Conservation (phyloP, 2,329 filamentous ascomycete species). For the Alternaria infectoria region DNA sequence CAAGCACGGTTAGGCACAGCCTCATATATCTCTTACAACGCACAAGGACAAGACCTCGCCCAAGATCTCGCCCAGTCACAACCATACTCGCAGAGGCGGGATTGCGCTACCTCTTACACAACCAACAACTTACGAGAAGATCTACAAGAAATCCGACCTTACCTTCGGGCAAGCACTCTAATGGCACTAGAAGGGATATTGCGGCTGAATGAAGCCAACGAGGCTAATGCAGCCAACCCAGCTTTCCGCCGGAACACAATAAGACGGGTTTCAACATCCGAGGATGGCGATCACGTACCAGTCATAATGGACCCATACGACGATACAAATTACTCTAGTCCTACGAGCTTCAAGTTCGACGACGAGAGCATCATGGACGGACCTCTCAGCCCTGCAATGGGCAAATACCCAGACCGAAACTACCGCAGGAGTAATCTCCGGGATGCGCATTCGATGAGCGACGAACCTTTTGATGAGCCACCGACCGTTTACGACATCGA, state of each 20-base stretch:
- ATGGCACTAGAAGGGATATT: constrained; percentile 10
- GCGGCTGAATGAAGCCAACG: constrained; percentile 5
- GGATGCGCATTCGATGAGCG: constrained; percentile 10
- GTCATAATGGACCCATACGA: constrained; percentile 14
- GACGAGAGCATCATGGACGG: constrained; percentile 16
- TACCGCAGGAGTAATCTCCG: constrained; percentile 18
- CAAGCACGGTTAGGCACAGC: constrained; percentile 4
- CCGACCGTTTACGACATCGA: neutral
- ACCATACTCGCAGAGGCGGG: constrained; percentile 2
- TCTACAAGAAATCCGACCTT: constrained; percentile 12
- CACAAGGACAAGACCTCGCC: constrained; percentile 3
- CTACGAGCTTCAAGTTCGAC: constrained; percentile 5
- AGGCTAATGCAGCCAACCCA: neutral
- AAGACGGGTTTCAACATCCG: constrained; percentile 1
- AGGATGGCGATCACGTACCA: constrained; percentile 12
- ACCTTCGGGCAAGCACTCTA: constrained; percentile 7
- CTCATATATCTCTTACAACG: constrained; percentile 9
- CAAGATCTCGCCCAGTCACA: constrained; percentile 7
- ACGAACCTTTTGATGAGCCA: neutral
- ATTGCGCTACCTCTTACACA: constrained; percentile 7
- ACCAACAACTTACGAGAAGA: constrained; percentile 10
- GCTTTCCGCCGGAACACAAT: neutral
- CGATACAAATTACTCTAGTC: constrained; percentile 16
- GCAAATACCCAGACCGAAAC: constrained; percentile 9
- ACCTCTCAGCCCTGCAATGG: constrained; percentile 10